Percentiles rank a stretch among this genome's conserved stretches.
Evolutionary conservation across 768 basidiomycete genomes (phyloP).

Genomic region (Chlorophyllum brunneum): DNA sequence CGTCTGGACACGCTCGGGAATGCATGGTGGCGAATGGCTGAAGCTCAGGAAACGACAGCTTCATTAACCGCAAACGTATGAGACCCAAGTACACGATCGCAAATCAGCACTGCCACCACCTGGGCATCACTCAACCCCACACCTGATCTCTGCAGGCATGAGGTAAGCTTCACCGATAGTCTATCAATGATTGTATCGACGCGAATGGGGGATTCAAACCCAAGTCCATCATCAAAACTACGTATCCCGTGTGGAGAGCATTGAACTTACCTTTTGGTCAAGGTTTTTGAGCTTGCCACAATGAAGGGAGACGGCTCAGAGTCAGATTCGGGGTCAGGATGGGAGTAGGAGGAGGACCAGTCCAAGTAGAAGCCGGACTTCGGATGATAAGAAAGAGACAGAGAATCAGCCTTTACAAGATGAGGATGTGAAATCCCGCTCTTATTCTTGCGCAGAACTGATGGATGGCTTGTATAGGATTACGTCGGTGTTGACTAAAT

Average conservation of each 20-base stretch:
- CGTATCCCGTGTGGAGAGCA: slow-evolving; percentile 94
- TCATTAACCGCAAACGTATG: no score
- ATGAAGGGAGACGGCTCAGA: slow-evolving; percentile 64
- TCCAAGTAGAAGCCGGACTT: slow-evolving; percentile 36
- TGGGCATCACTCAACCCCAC: no score
- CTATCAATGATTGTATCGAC: no score
- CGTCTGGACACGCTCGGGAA: no score
- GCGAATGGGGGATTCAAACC: slow-evolving; percentile 27
- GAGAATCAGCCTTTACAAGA: slow-evolving; percentile 58
- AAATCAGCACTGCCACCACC: no score
- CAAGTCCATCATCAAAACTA: slow-evolving; percentile 56
- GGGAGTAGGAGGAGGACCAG: slow-evolving; percentile 36
- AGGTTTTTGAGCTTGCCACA: slow-evolving; percentile 88
- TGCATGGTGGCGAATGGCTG: no score
- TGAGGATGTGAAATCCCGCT: slow-evolving; percentile 46
- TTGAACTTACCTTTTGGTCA: slow-evolving; percentile 88
- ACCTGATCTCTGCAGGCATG: no score
- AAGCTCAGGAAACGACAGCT: no score
- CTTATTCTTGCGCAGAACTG: background rate
- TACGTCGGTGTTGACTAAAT: slow-evolving; percentile 64
- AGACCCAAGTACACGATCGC: no score
- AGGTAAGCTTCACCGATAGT: background rate
- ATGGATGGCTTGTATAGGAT: slow-evolving; percentile 45
- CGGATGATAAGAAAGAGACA: slow-evolving; percentile 30
- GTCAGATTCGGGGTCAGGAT: slow-evolving; percentile 16